Percentiles rank a stretch among this genome's conserved stretches.
These are phyloP conservation scores for Kregervanrija delftensis DNA, from an alignment of 805 yeast genomes.

Conservation along the genomic window DNA sequence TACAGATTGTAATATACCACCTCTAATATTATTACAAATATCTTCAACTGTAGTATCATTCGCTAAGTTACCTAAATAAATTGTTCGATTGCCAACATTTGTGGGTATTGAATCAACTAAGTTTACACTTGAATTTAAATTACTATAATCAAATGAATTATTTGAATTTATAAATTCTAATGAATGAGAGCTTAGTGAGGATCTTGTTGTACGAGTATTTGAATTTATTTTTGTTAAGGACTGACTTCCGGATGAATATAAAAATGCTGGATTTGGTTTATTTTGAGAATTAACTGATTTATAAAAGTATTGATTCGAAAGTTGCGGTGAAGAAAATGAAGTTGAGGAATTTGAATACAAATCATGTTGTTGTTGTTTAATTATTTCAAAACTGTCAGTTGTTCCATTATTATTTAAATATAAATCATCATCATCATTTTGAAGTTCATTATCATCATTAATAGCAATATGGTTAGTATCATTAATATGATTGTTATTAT, in stretches of 20 bases:
- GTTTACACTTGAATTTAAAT: no score
- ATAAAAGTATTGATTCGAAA: slow-evolving; percentile 3
- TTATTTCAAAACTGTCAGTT: no score
- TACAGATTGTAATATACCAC: slow-evolving; percentile 64
- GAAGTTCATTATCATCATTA: slow-evolving; percentile 1
- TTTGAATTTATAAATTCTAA: no score
- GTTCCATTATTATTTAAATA: no score
- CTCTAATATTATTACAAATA: slow-evolving; percentile 68
- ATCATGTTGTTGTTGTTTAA: slow-evolving; percentile 7
- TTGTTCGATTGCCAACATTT: slow-evolving; percentile 51
- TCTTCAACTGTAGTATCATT: slow-evolving; percentile 63
- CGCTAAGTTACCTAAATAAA: slow-evolving; percentile 62
- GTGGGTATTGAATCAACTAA: background rate
- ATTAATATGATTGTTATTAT: background rate
- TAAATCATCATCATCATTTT: no score
- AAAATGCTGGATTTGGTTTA: no score
- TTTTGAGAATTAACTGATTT: no score
- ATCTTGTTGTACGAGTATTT: no score
- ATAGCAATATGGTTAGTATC: background rate
- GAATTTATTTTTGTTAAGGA: no score
- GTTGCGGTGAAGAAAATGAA: slow-evolving; percentile 20
- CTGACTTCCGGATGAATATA: no score
- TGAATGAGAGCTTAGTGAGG: background rate
- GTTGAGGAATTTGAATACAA: slow-evolving; percentile 22
- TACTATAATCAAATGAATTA: no score